Conservation (phyloP, 805 yeast genomes). For the Candida andamanensis region DNA sequence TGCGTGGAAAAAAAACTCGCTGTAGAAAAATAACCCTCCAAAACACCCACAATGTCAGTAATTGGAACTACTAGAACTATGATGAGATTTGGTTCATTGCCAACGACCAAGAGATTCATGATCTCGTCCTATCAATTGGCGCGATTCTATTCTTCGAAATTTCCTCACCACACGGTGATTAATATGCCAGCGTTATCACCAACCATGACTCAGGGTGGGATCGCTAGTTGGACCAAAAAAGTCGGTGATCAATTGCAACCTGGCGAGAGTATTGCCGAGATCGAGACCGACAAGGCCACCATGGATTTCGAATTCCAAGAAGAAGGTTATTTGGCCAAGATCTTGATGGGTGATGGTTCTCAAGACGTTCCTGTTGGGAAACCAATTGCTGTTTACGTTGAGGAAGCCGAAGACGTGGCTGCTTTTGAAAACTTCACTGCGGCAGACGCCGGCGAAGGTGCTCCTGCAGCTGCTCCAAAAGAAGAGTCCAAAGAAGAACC, state of each 20-base stretch:
- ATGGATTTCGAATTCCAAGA: conserved; percentile 99
- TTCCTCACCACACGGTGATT: conserved; percentile 82
- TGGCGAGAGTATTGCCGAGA: conserved; percentile 94
- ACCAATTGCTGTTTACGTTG: conserved; percentile 96
- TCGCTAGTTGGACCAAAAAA: conserved; percentile 84
- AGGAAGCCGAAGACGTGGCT: conserved; percentile 73
- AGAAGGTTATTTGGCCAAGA: conserved; percentile 88
- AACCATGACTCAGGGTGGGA: conserved; percentile 94
- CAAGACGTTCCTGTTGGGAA: conserved; percentile 90
- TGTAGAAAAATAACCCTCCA: too few species aligned
- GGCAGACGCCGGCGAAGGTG: conserved; percentile 65
- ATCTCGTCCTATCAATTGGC: conserved; percentile 26
- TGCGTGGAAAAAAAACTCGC: conserved; percentile 1
- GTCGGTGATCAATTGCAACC: conserved; percentile 86
- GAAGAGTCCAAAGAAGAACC: conserved; percentile 21
- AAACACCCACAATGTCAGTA: conserved; percentile 4
- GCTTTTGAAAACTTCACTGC: conserved; percentile 85
- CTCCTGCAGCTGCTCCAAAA: conserved; percentile 31
- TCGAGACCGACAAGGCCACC: conserved; percentile 96
- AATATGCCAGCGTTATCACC: conserved; percentile 99
- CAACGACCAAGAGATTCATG: conserved; percentile 13
- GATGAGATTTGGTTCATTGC: conserved; percentile 10
- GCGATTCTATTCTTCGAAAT: conserved; percentile 43
- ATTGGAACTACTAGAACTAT: conserved; percentile 10
- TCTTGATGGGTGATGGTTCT: conserved; percentile 75